Percentiles rank a stretch among this genome's conserved stretches.
Evolutionary conservation across 2,329 filamentous ascomycete genomes (phyloP).

Genomic region (Fonsecaea pugnacius): DNA sequence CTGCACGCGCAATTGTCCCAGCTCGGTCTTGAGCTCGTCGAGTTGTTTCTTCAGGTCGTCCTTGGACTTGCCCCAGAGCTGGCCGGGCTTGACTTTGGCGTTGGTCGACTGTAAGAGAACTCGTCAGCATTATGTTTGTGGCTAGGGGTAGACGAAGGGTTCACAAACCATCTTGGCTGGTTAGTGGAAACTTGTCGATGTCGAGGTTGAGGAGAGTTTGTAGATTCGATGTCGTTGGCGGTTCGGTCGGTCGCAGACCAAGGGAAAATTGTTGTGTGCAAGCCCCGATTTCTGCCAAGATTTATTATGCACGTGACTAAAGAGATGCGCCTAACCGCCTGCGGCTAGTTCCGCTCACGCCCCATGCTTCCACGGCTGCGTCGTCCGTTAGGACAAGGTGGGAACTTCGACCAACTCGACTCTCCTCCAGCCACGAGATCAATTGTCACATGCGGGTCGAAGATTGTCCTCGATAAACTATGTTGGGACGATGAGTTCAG

Average conservation of each 20-base stretch:
- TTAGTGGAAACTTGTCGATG: conserved; percentile 28
- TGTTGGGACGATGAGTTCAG: background rate
- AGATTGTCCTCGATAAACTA: background rate
- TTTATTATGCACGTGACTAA: conserved; percentile 11
- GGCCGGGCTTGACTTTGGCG: conserved; percentile 86
- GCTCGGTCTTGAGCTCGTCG: conserved; percentile 92
- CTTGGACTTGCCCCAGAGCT: conserved; percentile 99
- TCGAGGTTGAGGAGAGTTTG: conserved; percentile 21
- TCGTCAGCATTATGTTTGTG: conserved; percentile 1
- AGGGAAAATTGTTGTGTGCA: conserved; percentile 4
- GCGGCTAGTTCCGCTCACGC: background rate
- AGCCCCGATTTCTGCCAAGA: conserved; percentile 20
- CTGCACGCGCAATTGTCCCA: conserved; percentile 94
- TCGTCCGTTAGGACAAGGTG: background rate
- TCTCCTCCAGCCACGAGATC: background rate
- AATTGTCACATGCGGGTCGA: background rate
- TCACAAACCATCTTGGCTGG: conserved; percentile 36
- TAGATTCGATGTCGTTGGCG: conserved; percentile 24
- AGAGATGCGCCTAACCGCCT: background rate
- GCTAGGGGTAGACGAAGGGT: background rate
- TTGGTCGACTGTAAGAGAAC: conserved; percentile 55
- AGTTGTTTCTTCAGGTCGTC: conserved; percentile 96
- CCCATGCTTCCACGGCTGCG: background rate
- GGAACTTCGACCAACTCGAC: background rate
- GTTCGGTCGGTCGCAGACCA: background rate